Evolutionary conservation across 768 basidiomycete species (phyloP), one percentile per base, ranked within the genome.

Genomic region (Lactarius indigo): DNA sequence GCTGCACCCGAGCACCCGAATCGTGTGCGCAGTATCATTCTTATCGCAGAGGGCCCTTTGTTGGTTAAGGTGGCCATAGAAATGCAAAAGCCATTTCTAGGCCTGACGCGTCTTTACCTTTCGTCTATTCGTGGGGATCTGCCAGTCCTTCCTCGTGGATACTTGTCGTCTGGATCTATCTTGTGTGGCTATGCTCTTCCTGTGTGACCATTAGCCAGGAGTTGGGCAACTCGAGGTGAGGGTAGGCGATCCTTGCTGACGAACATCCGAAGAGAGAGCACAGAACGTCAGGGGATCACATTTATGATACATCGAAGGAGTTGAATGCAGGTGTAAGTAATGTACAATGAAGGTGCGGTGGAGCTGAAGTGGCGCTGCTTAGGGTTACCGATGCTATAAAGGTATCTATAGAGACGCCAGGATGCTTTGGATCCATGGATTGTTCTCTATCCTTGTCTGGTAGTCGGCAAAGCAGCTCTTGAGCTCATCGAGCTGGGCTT

Each of bases 361-460:
- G 55, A 35, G 50, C 30, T 12, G 35, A 57, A 66, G 20, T 30
- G 6, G 26, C 44, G 5, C 15, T n/a, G 56, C 23, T 18, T 3
- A 23, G 10, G 7, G n/a, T 13, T 2, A 47, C 47, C 9, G 4
- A 30, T 47, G 30, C 39, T 30, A 17, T 18, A 26, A 58, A 17
- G 18, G 35, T 7, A 30, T 54, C 78, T 69, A 82, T 37, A 82
- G 64, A 9, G 79, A 77, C 1, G 73, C 70, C 30, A 93, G 77
- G 39, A 92, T 74, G 30, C 83, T 83, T 72, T 85, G 83, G 59
- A 91, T 77, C 95, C 95, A 98, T 2, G 82, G 74, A 71, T 95
- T 98, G 31, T 76, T 81, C 72, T 95, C 90, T 54, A 98, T 85
- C 61, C 81, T 82, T 9, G 87, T 83, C 68, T 80, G 84, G 76